Evolutionary conservation across 73 alveolate species (phyloP), one percentile per base, ranked within the genome.

Genomic region (Breviolum minutum): DNA sequence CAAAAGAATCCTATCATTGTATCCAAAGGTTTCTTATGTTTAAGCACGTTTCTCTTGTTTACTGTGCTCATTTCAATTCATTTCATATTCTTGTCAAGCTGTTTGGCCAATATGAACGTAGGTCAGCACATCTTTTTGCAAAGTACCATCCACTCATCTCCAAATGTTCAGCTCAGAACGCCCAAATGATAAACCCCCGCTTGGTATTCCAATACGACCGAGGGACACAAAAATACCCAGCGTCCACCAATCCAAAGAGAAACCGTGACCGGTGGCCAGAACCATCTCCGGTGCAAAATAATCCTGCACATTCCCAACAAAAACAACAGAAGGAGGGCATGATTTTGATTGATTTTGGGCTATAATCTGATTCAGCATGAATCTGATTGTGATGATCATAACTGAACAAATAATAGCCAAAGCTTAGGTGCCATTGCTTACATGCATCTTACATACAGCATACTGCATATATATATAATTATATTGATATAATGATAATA

Each of bases 261-360:
- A 27, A 16, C 96, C 96, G 70, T 89, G 96, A 20, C 96, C 96
- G 9, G 70, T 69, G 54, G 96, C 96, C 54, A 89, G 96, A 7
- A 89, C 86, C 96, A 89, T 89, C 86, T 89, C 96, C 13, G 96
- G 96, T 60, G 96, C 96, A 63, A 63, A 89, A 71, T 89, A 89
- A 71, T 89, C 96, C 66, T 73, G 92, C 24, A 13, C 5, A 2
- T 40, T 40, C 54, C 54, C 54, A 40, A 40, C 54, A 40, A 40
- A 68, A 14, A 17, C 77, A 17, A n/a, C n/a, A n/a, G n/a, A n/a
- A n/a, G n/a, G n/a, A n/a, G n/a, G n/a, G n/a, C n/a, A n/a, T n/a
- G n/a, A n/a, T n/a, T n/a, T n/a, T n/a, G n/a, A n/a, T n/a, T n/a
- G n/a, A n/a, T n/a, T n/a, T n/a, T n/a, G 54, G 54, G 54, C 0